Conservation (phyloP, 495 filamentous ascomycete species). For the Staphylotrichum longicolle region DNA sequence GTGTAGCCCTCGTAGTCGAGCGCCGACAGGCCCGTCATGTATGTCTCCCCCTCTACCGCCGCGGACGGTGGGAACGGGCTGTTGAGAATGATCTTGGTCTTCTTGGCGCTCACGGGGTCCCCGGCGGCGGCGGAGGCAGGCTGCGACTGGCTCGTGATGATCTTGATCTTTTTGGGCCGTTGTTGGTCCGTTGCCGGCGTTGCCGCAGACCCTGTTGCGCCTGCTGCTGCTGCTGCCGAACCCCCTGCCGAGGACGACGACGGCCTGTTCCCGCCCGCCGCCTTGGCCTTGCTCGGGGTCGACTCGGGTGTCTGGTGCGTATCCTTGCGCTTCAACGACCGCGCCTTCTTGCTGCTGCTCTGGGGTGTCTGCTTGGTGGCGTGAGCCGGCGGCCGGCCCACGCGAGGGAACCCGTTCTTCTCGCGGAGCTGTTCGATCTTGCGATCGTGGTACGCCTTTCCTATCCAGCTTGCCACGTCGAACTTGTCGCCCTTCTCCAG, state of each 20-base stretch:
- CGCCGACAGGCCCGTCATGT: conserved; percentile 15
- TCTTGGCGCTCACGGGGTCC: neutral
- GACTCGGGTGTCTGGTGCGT: conserved; percentile 24
- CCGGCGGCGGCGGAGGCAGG: neutral
- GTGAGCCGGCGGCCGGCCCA: conserved; percentile 47
- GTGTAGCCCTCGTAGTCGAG: conserved; percentile 45
- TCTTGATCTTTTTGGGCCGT: conserved; percentile 9
- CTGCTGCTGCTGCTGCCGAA: neutral
- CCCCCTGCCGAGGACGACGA: neutral
- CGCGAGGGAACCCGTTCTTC: conserved; percentile 47
- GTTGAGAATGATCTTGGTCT: conserved; percentile 8
- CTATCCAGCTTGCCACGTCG: conserved; percentile 39
- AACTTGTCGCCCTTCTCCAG: conserved; percentile 41
- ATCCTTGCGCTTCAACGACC: conserved; percentile 29
- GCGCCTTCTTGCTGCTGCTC: conserved; percentile 7
- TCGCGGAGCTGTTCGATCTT: conserved; percentile 41
- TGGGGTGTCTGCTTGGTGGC: conserved; percentile 12
- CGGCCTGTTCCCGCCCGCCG: neutral
- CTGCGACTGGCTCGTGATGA: conserved; percentile 10
- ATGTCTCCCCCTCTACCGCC: conserved; percentile 6
- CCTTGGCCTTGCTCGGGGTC: conserved; percentile 12
- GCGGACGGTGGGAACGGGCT: conserved; percentile 5
- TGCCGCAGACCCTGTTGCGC: too few relatives aligned
- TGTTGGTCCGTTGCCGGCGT: neutral
- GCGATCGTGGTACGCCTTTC: conserved; percentile 46